Evolutionary conservation across 2,329 filamentous ascomycete species (phyloP).

Genomic region (Mariannaea sp.): DNA sequence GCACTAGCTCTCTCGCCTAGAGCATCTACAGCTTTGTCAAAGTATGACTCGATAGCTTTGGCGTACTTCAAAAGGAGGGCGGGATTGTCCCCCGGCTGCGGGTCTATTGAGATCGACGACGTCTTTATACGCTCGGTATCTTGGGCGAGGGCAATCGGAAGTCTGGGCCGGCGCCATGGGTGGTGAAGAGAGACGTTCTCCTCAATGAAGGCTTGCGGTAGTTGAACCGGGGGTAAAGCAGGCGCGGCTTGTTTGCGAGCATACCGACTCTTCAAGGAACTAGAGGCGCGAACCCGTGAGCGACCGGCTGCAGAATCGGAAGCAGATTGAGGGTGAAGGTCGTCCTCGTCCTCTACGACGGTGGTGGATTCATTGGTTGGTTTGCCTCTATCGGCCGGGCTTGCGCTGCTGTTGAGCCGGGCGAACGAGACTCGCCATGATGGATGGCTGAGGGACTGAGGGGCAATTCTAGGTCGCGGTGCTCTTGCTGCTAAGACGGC

Average conservation of each 20-base stretch:
- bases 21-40: slow-evolving; percentile 36
- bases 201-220: slow-evolving; percentile 63
- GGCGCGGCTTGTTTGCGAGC: slow-evolving; percentile 43
- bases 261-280: slow-evolving; percentile 40
- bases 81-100: slow-evolving; percentile 30
- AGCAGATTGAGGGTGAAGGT: slow-evolving; percentile 34
- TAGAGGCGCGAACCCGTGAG: slow-evolving; percentile 32
- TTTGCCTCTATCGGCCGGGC: slow-evolving; percentile 34
- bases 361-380: slow-evolving; percentile 36
- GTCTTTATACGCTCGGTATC: slow-evolving; percentile 41
- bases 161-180: slow-evolving; percentile 33
- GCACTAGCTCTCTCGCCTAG: slow-evolving; percentile 28
- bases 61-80: slow-evolving; percentile 32
- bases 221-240: slow-evolving; percentile 55
- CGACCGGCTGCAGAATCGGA: slow-evolving; percentile 38
- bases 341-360: slow-evolving; percentile 35
- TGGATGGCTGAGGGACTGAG: slow-evolving; percentile 26
- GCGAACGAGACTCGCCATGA: slow-evolving; percentile 25
- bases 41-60: slow-evolving; percentile 40
- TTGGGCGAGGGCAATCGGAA: slow-evolving; percentile 41
- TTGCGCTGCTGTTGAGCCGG: slow-evolving; percentile 26
- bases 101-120: slow-evolving; percentile 38
- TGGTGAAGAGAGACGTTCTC: slow-evolving; percentile 50
- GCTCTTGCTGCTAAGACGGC: slow-evolving; percentile 35
- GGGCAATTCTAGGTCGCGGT: slow-evolving; percentile 26